Percentiles rank a stretch among this genome's conserved stretches.
Conservation (phyloP, 2,329 filamentous ascomycete species). For the Xylariaceae sp. region DNA sequence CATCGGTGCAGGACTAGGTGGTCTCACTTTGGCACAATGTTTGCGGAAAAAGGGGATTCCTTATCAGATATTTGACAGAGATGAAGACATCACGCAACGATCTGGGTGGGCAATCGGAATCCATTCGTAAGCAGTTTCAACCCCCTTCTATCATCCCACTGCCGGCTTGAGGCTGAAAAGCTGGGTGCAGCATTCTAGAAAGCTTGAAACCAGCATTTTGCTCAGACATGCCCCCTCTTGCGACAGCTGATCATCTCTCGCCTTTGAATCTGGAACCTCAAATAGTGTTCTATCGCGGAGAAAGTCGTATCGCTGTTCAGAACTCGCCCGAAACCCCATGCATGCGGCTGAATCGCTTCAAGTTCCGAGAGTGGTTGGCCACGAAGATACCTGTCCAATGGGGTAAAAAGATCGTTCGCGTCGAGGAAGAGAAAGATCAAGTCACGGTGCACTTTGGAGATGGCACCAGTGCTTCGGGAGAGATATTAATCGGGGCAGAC, state of each 20-base stretch:
- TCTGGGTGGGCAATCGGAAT: constrained; percentile 10
- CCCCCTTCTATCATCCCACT: neutral
- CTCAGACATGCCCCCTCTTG: neutral
- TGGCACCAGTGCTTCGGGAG: constrained; percentile 21
- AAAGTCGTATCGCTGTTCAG: neutral
- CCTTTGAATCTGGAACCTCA: neutral
- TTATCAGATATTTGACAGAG: constrained; percentile 12
- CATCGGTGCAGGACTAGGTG: constrained; percentile 10
- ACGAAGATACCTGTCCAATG: constrained; percentile 26
- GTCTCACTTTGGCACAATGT: constrained; percentile 10
- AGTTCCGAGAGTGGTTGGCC: constrained; percentile 25
- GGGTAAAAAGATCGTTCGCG: constrained; percentile 17
- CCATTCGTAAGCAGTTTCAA: constrained; percentile 6
- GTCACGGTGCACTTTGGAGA: constrained; percentile 26
- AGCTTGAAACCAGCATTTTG: neutral
- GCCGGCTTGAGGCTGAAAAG: neutral
- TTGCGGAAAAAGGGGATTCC: constrained; percentile 11
- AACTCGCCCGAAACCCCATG: neutral
- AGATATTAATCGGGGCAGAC: constrained; percentile 29
- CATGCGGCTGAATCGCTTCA: constrained; percentile 20
- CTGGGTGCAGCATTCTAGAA: neutral
- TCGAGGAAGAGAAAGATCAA: constrained; percentile 16
- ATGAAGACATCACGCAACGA: constrained; percentile 7
- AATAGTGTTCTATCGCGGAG: neutral
- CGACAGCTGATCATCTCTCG: neutral